A percentile compares a stretch with the other conserved stretches of the same genome.
Evolutionary conservation across 345 rosid genomes (phyloP).

Genomic region (Eucalyptus sp.): DNA sequence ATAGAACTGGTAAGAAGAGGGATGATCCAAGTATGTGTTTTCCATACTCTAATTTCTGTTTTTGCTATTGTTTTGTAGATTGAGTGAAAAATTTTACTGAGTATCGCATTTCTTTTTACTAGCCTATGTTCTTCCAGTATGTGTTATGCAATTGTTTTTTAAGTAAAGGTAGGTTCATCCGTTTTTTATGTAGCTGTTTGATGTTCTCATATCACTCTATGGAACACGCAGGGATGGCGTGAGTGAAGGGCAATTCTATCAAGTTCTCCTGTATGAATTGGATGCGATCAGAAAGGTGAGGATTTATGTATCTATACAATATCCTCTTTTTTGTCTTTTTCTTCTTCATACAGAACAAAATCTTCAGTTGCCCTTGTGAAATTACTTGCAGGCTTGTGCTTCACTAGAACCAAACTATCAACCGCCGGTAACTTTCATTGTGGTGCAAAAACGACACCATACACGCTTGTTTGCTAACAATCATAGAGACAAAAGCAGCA

Average conservation of each 20-base stretch:
- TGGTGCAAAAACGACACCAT: slow-evolving; percentile 96
- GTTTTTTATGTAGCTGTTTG: not conserved
- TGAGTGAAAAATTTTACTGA: not conserved
- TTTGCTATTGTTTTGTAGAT: not conserved
- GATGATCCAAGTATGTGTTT: not conserved
- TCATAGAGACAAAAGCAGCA: slow-evolving; percentile 87
- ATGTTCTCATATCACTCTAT: not conserved
- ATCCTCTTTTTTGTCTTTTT: not conserved
- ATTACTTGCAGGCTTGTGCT: slow-evolving; percentile 44
- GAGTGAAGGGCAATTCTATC: slow-evolving; percentile 88
- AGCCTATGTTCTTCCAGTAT: not conserved
- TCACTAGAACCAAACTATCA: slow-evolving; percentile 97
- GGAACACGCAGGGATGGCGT: slow-evolving; percentile 76
- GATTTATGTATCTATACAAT: not conserved
- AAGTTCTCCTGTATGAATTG: slow-evolving; percentile 34
- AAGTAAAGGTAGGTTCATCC: not conserved
- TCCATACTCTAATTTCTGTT: not conserved
- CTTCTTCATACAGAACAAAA: not conserved
- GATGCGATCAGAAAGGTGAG: slow-evolving; percentile 27
- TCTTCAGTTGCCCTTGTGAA: not conserved
- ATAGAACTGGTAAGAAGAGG: not conserved
- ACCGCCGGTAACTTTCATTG: slow-evolving; percentile 95
- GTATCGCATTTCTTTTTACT: not conserved
- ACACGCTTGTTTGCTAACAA: slow-evolving; percentile 90
- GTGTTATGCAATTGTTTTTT: not conserved